Conservation (phyloP, 129 eudicot genomes). For the Logfia minima region DNA sequence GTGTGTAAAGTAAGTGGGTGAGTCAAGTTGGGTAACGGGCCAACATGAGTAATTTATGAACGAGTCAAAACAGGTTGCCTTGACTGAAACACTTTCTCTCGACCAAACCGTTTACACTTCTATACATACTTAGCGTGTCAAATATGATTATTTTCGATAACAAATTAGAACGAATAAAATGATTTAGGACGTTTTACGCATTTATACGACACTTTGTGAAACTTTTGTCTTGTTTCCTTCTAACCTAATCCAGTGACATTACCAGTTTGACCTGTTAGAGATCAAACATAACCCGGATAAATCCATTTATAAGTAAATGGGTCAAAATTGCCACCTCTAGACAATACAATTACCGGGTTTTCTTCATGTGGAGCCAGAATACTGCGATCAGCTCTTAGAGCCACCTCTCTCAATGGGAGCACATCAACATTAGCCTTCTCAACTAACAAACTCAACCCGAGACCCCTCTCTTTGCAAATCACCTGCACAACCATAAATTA, state of each 20-base stretch:
- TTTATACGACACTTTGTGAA: not conserved
- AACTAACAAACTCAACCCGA: constrained; percentile 49
- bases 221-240: not conserved
- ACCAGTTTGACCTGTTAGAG: not conserved
- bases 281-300: not conserved
- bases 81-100: not conserved
- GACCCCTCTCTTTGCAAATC: constrained; percentile 74
- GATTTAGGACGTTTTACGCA: not conserved
- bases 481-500: constrained; percentile 45
- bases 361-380: constrained; percentile 42
- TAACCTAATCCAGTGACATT: not conserved
- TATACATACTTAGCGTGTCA: not conserved
- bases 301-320: not conserved
- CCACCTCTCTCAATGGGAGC: constrained; percentile 33
- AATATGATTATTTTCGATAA: not conserved
- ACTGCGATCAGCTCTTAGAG: constrained; percentile 31
- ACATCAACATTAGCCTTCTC: constrained; percentile 43
- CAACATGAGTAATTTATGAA: not conserved
- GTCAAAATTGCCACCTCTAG: not conserved
- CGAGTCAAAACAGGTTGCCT: not conserved
- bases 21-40: not conserved
- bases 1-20: not conserved
- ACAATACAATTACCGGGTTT: constrained; percentile 40
- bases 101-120: not conserved
- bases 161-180: not conserved